Conservation (phyloP, 2,329 filamentous ascomycete species). For the Harringtonia aguacate region DNA sequence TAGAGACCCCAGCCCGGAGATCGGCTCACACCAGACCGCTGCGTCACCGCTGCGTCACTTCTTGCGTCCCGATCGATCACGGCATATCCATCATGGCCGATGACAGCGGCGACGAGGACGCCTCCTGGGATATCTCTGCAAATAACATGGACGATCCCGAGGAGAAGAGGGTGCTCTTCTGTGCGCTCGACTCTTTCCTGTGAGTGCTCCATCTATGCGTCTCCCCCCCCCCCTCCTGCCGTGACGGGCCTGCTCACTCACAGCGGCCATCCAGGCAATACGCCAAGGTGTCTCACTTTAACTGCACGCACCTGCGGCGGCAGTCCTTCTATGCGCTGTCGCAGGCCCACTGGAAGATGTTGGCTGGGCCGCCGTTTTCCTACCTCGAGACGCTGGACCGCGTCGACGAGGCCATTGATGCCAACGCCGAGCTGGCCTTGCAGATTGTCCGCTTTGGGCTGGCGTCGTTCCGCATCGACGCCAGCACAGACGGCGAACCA, state of each 20-base stretch:
- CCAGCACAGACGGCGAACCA: conserved; percentile 23
- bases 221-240: conserved; percentile 1
- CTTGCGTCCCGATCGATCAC: no score
- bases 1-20: no score
- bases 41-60: no score
- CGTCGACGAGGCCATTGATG: conserved; percentile 80
- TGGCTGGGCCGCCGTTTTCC: conserved; percentile 72
- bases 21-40: no score
- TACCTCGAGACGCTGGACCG: conserved; percentile 67
- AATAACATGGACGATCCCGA: conserved; percentile 49
- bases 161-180: conserved; percentile 69
- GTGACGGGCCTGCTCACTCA: neutral
- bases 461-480: conserved; percentile 47
- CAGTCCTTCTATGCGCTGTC: conserved; percentile 91
- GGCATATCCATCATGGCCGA: no score
- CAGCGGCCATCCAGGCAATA: conserved; percentile 60
- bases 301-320: conserved; percentile 80
- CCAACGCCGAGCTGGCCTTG: conserved; percentile 74
- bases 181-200: conserved; percentile 82
- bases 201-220: conserved; percentile 33
- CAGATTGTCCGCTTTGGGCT: conserved; percentile 64
- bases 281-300: conserved; percentile 73
- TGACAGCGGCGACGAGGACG: no score
- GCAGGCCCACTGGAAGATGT: conserved; percentile 69
- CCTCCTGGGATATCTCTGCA: conserved; percentile 7